Base-by-base conservation (phyloP, 2,329 filamentous ascomycete species). In the Pestalotiopsis sp. region DNA sequence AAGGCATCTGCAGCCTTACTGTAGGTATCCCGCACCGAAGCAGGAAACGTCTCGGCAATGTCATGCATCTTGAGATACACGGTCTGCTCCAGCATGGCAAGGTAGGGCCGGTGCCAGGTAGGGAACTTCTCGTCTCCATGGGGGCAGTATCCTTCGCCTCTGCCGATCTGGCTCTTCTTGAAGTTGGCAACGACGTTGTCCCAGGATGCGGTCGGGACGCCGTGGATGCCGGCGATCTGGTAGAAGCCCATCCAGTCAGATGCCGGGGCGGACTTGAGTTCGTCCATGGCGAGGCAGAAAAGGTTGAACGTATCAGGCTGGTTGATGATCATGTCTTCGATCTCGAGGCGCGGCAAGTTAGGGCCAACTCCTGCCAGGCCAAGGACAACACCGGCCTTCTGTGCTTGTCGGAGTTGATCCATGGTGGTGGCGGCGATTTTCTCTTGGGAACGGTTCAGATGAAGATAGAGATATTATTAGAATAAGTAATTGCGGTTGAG, bases 31-130 rank as follows among this genome's bases (percentile, higher is more conserved):
- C 58, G 39, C n/a, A 52, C 41, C 4, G 52, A 23, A 1, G 56
- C 17, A 3, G 68, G 56, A 39, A 64, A 68, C 14, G 23, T 9
- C 25, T 45, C 66, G 17, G 61, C 66, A 17, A 45, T 39, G 27
- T 52, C 23, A 23, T 66, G 39, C 38, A 62, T 38, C 38, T 62
- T 62, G 14, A 62, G n/a, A 20, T 36, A 62, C 11, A 62, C 12
- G 45, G 41, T 68, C 68, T 75, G 74, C 71, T 77, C 75, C 13
- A 75, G 62, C 25, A 76, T 71, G n/a, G 70, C 45, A 57, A 77
- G 66, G 52, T 77, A 77, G 11, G 75, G 74, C 41, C 76, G 69
- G 65, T 77, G 76, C 76, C 76, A 77, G 58, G 73, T 74, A 7
- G 71, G 68, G 64, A 77, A 77, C 31, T 76, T 68, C 14, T 64